phyloP scores from a whole-genome alignment of 169 alveolate genomes.

The Plasmodium sp. region DNA sequence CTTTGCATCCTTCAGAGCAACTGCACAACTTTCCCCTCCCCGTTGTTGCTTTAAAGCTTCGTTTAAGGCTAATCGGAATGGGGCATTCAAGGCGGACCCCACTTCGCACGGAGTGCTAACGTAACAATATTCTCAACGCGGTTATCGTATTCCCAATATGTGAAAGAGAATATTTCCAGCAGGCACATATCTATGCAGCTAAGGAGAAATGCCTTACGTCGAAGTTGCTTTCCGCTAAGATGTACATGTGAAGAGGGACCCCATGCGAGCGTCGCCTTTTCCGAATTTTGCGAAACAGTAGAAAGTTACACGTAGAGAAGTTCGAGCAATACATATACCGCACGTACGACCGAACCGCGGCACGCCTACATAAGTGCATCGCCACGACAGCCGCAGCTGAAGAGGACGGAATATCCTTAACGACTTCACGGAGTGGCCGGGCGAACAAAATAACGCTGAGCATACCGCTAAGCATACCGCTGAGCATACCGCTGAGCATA shows the following conservation, averaged over 20 bases:
- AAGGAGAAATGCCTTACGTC: no score
- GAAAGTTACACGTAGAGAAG: not conserved
- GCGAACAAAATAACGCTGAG: constrained; percentile 35
- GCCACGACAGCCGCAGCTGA: not conserved
- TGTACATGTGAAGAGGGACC: not conserved
- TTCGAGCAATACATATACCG: not conserved
- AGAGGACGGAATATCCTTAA: not conserved
- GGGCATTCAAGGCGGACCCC: not conserved
- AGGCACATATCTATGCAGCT: not conserved
- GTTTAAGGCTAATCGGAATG: not conserved
- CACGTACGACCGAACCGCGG: not conserved
- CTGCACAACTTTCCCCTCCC: not conserved
- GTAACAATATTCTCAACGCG: not conserved
- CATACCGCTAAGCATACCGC: no score
- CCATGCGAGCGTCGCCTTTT: not conserved
- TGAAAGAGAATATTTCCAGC: not conserved
- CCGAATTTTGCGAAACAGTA: not conserved
- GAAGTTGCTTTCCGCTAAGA: not conserved
- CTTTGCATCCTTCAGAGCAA: not conserved
- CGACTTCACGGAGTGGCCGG: not conserved
- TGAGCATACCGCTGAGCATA: not conserved
- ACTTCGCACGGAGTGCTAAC: not conserved
- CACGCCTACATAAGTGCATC: not conserved
- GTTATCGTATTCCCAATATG: not conserved
- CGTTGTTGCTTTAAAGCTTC: not conserved